A percentile compares a stretch with the other conserved stretches of the same genome.
Evolutionary conservation across 129 eudicot genomes (phyloP).

Genomic region (Mikania micrantha): DNA sequence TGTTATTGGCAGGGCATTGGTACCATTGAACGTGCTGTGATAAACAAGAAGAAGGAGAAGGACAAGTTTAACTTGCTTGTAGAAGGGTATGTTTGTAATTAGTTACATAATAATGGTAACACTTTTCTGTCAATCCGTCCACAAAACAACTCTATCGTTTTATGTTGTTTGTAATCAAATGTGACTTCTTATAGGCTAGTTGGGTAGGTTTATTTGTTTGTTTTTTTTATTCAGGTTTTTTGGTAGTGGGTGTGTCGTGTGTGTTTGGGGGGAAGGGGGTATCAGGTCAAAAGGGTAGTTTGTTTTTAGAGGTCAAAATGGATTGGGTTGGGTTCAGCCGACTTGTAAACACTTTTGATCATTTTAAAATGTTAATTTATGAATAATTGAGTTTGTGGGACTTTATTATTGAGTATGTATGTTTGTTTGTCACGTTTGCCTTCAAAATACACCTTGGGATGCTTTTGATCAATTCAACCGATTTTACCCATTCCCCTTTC

Average conservation of each 20-base stretch:
- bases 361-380: background rate
- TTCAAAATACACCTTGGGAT: background rate
- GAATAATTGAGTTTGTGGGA: background rate
- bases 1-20: constrained; percentile 70
- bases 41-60: constrained; percentile 36
- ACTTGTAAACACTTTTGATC: background rate
- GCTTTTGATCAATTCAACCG: background rate
- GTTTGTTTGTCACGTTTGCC: too few relatives aligned
- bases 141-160: background rate
- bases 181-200: background rate
- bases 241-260: too few relatives aligned
- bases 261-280: too few relatives aligned
- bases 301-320: background rate
- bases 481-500: background rate
- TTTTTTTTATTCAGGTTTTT: too few relatives aligned
- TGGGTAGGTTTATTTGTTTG: background rate
- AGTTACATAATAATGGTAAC: background rate
- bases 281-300: background rate
- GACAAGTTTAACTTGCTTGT: constrained; percentile 54
- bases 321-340: background rate
- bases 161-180: background rate
- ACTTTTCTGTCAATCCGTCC: background rate
- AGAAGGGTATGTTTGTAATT: constrained; percentile 65
- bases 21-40: constrained; percentile 78
- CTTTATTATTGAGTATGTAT: too few relatives aligned